Evolutionary conservation across 2,329 filamentous ascomycete species (phyloP).

Genomic region (Beauveria sp.): DNA sequence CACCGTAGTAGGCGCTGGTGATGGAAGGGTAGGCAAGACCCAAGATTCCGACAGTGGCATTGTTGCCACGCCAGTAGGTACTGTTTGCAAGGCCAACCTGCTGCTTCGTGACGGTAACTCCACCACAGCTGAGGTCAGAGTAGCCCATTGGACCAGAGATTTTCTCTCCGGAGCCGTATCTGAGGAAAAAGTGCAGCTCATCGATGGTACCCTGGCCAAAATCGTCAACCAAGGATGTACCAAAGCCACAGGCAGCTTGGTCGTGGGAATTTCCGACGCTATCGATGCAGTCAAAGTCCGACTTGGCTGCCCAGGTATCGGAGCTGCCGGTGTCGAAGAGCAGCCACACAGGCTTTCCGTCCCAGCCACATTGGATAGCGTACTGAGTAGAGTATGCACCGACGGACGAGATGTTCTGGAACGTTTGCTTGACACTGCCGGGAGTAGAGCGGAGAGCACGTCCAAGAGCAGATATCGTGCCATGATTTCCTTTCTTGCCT

Average conservation of each 20-base stretch:
- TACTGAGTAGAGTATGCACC: slow-evolving; percentile 34
- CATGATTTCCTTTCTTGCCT: slow-evolving; percentile 16
- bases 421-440: slow-evolving; percentile 16
- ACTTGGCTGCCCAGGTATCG: slow-evolving; percentile 41
- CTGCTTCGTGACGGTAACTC: slow-evolving; percentile 36
- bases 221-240: slow-evolving; percentile 27
- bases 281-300: slow-evolving; percentile 35
- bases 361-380: slow-evolving; percentile 33
- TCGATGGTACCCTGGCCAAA: slow-evolving; percentile 33
- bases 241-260: slow-evolving; percentile 33
- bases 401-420: slow-evolving; percentile 32
- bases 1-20: slow-evolving; percentile 39
- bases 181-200: slow-evolving; percentile 37
- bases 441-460: slow-evolving; percentile 16
- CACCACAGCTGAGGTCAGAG: slow-evolving; percentile 38
- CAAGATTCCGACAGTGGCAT: slow-evolving; percentile 42
- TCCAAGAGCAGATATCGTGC: slow-evolving; percentile 24
- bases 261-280: slow-evolving; percentile 23
- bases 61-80: slow-evolving; percentile 45
- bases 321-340: slow-evolving; percentile 44
- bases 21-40: slow-evolving; percentile 44
- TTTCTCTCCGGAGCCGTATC: slow-evolving; percentile 41
- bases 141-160: slow-evolving; percentile 40
- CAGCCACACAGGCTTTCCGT: slow-evolving; percentile 31
- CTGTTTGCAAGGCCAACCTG: slow-evolving; percentile 41